Base-by-base conservation (phyloP, 2,329 filamentous ascomycete species). In the Phaeosphaeriaceae sp. region DNA sequence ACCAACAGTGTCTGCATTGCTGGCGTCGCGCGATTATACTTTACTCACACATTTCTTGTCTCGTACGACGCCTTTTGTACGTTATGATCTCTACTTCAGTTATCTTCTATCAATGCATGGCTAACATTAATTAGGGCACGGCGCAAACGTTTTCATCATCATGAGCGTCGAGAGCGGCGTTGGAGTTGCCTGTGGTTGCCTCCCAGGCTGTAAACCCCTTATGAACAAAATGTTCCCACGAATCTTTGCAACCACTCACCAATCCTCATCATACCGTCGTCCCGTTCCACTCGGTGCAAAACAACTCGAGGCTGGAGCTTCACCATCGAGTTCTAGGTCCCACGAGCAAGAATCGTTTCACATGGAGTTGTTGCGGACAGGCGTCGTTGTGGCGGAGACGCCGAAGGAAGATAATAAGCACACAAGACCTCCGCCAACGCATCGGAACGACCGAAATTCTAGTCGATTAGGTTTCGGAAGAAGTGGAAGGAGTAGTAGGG, bases 171-270 rank as follows among this genome's bases (percentile, higher is more conserved):
- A 72, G 45, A 55, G 54, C 30, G 57, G 62, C 32, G 21, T 67
- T 3, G 69, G 65, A n/a, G 66, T 72, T 6, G 57, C 60, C 7
- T 70, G 66, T 35, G 68, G 67, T 26, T 72, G 65, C 30, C 60
- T 72, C 3, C 67, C 67, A 1, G 63, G 63, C 28, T 66, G 62
- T 53, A 71, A 71, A 45, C 69, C 69, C 3, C 53, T 71, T 7
- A 50, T 72, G 47, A 61, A 62, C 36, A 43, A 41, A 11, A 21
- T 67, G 15, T 62, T 65, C 32, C 68, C 69, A 1, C 55, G 46
- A 20, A 28, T 67, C n/a, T 72, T 71, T 35, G 52, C 29, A 33
- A 50, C 43, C 17, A 52, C 56, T 1, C 50, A 52, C 12, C 42
- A 50, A 36, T 17, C 36, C 12, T 54, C 45, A 15, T 51, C 54